A percentile compares a stretch with the other conserved stretches of the same genome.
These are phyloP conservation scores for Gamarada debralockiae DNA, from an alignment of 495 filamentous ascomycete genomes.

Conservation along the genomic window DNA sequence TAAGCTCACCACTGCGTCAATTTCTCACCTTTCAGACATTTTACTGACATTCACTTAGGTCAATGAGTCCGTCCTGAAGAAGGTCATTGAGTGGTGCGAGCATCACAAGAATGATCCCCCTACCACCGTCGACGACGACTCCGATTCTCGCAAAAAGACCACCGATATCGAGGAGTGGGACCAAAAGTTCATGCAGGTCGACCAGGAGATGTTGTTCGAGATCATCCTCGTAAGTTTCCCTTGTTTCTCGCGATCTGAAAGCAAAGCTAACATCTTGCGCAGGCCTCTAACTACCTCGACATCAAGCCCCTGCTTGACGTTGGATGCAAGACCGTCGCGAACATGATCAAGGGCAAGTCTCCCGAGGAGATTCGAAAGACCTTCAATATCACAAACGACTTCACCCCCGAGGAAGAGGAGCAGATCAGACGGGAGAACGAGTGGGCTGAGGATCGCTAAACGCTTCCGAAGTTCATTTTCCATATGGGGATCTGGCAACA, in stretches of 20 bases:
- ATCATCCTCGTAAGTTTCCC: slow-evolving; percentile 80
- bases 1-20: slow-evolving; percentile 37
- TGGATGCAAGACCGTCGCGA: slow-evolving; percentile 80
- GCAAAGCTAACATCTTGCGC: not conserved
- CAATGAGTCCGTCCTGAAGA: slow-evolving; percentile 87
- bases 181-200: slow-evolving; percentile 99
- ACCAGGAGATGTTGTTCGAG: slow-evolving; percentile 99
- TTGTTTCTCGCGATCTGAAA: not conserved
- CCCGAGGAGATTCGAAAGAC: slow-evolving; percentile 81
- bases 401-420: slow-evolving; percentile 78
- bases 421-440: slow-evolving; percentile 82
- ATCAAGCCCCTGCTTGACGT: slow-evolving; percentile 81
- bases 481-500: not conserved
- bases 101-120: slow-evolving; percentile 89
- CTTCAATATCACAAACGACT: slow-evolving; percentile 82
- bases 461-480: not conserved
- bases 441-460: slow-evolving; percentile 72
- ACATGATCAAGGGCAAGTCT: slow-evolving; percentile 85
- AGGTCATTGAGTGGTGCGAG: slow-evolving; percentile 96
- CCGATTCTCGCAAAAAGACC: slow-evolving; percentile 93
- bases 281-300: slow-evolving; percentile 75
- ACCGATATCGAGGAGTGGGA: slow-evolving; percentile 99
- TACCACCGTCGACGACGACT: slow-evolving; percentile 74
- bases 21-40: not conserved
- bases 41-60: slow-evolving; percentile 51